Evolutionary conservation across 805 yeast species (phyloP).

Genomic region (Ogataea pilisensis): DNA sequence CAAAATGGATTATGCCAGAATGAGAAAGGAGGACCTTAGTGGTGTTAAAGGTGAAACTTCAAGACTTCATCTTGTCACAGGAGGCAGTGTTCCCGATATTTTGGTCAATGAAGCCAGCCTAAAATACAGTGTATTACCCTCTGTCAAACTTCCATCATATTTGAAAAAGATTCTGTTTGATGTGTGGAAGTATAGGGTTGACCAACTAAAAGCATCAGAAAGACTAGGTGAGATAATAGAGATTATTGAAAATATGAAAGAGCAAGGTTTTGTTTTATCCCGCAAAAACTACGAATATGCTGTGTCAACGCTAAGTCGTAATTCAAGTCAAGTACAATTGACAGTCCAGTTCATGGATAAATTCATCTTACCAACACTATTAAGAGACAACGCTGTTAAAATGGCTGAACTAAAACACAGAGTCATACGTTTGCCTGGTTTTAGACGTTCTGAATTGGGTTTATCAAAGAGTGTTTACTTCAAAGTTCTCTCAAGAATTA

Average conservation of each 20-base stretch:
- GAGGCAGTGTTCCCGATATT: background rate
- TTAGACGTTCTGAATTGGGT: background rate
- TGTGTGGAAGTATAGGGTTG: conserved; percentile 29
- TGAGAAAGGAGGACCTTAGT: background rate
- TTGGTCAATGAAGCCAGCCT: conserved; percentile 14
- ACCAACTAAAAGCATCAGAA: conserved; percentile 25
- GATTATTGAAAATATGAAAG: conserved; percentile 14
- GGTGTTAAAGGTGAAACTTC: background rate
- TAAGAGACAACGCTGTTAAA: conserved; percentile 3
- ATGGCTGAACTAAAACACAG: conserved; percentile 7
- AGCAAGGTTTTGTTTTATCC: conserved; percentile 26
- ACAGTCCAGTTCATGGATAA: conserved; percentile 27
- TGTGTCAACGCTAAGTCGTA: conserved; percentile 20
- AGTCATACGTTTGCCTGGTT: background rate
- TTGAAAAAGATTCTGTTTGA: conserved; percentile 23
- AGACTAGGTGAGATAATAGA: conserved; percentile 14
- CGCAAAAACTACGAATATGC: conserved; percentile 26
- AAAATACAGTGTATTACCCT: conserved; percentile 1
- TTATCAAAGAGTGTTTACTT: conserved; percentile 9
- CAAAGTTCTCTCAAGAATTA: conserved; percentile 7
- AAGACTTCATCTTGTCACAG: background rate
- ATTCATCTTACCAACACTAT: conserved; percentile 23
- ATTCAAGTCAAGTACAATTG: conserved; percentile 15
- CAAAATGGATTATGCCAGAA: conserved; percentile 15
- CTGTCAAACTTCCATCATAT: conserved; percentile 20